Base-by-base conservation (phyloP, 2,329 filamentous ascomycete species). In the Fusarium nanum region DNA sequence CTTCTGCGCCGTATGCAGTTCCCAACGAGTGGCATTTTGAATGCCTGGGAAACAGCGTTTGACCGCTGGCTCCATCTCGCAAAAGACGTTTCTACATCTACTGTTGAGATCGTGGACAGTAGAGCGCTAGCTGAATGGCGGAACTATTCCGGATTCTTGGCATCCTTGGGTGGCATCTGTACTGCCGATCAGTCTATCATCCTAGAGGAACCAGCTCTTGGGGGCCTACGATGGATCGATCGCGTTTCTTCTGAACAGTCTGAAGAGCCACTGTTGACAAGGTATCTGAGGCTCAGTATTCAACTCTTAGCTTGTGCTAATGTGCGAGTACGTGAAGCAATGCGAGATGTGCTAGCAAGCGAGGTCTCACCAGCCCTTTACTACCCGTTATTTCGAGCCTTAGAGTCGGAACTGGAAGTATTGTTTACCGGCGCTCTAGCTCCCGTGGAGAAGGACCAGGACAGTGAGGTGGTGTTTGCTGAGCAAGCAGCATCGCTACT, bases 81-180 rank as follows among this genome's bases (percentile, higher is more conserved):
- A 11, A 89, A 88, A 70, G 87, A 91, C 55, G 85, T 91, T 12
- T 88, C 88, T 18, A 84, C 82, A n/a, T 81, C 83, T 3, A 76
- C 83, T 3, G 72, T 81, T 7, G 86, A 90, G 23, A 78, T 78
- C 10, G 78, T 89, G 20, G 84, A 89, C 37, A 89, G 91, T 67
- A 84, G 79, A 63, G 81, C 83, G 5, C 78, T 91, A 16, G 84
- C 86, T 2, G 88, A 91, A 73, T 92, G 90, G 90, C 85, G 90
- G 40, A 92, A 92, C 68, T 86, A 89, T 72, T 91, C 89, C 2
- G 90, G 90, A 0, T 91, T 92, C 68, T 81, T 92, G 13, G 89
- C 89, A 7, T 91, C 90, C 1, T 79, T 92, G 7, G 89, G 89
- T 16, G 89, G 90, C 4, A 86, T 89, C 56, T 92, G 90, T 76